Conservation (phyloP, 192 early-diverging fungal species). For the Martensiomyces pterosporus region DNA sequence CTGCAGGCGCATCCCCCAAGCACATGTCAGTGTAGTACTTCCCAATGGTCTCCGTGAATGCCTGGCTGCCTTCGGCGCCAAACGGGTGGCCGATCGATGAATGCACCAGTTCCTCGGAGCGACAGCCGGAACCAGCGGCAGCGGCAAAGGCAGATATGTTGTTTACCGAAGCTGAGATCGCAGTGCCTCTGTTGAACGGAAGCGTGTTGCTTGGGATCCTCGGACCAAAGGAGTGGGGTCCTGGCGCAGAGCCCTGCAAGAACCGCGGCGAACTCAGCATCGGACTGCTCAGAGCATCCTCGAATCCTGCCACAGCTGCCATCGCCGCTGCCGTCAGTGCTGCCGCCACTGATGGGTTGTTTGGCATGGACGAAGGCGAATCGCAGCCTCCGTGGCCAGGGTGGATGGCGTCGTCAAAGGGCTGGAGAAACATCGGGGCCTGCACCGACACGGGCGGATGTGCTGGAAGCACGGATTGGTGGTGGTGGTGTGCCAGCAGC, state of each 20-base stretch:
- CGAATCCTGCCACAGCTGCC: conserved; percentile 20
- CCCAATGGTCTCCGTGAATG: conserved; percentile 10
- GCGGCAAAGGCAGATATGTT: conserved; percentile 24
- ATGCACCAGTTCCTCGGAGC: background rate
- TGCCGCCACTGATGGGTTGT: too few relatives aligned
- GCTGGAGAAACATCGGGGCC: too few relatives aligned
- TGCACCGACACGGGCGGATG: too few relatives aligned
- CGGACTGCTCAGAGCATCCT: conserved; percentile 2
- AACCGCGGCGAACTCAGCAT: background rate
- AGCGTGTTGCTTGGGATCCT: background rate
- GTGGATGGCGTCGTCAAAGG: too few relatives aligned
- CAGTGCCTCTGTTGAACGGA: background rate
- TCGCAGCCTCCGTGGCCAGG: too few relatives aligned
- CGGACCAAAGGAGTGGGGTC: background rate
- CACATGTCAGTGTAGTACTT: conserved; percentile 8
- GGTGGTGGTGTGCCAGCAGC: too few relatives aligned
- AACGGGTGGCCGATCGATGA: background rate
- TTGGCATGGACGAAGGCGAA: too few relatives aligned
- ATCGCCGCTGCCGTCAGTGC: conserved; percentile 30
- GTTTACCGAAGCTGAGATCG: conserved; percentile 5
- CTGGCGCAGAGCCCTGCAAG: background rate
- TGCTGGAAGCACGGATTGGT: too few relatives aligned
- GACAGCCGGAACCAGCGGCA: conserved; percentile 2
- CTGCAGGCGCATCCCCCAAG: background rate
- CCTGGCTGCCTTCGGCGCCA: conserved; percentile 1